Percentiles rank a stretch among this genome's conserved stretches.
Evolutionary conservation across 345 rosid genomes (phyloP).

Genomic region (Eucalyptus marginata): DNA sequence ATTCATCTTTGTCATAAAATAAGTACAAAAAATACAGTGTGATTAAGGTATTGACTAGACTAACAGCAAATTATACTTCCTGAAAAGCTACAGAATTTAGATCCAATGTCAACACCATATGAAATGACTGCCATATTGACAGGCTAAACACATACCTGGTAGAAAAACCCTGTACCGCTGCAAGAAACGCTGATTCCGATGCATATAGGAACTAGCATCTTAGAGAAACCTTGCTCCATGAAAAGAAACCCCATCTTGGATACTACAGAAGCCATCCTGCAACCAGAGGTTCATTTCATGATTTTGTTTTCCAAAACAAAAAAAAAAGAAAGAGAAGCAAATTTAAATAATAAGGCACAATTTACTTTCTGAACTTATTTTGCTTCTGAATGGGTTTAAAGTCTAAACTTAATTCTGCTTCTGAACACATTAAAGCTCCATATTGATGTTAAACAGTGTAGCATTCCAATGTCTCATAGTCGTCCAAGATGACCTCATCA

Average conservation of each 20-base stretch:
- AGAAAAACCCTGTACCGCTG: constrained; percentile 87
- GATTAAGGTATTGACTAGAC: not conserved
- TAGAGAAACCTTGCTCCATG: constrained; percentile 70
- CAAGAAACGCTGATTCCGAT: constrained; percentile 76
- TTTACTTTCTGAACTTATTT: not conserved
- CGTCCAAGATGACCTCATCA: not conserved
- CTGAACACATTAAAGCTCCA: not conserved
- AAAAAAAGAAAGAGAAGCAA: not conserved
- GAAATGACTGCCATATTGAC: not conserved
- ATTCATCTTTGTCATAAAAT: not conserved
- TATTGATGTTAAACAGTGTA: not conserved
- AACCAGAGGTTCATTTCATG: not conserved
- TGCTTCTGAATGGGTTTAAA: not conserved
- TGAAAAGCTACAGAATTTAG: not conserved
- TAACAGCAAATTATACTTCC: not conserved
- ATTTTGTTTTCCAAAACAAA: not conserved
- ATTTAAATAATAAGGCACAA: not conserved
- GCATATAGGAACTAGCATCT: constrained; percentile 66
- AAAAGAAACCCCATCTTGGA: constrained; percentile 97
- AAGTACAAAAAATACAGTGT: not conserved
- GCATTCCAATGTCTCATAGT: not conserved
- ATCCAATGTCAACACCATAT: not conserved
- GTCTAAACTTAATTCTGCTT: not conserved
- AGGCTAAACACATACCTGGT: constrained; percentile 46
- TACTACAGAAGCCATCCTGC: constrained; percentile 95